Percentiles rank a stretch among this genome's conserved stretches.
Conservation (phyloP, 2,329 filamentous ascomycete species). For the Verticillium longisporum region DNA sequence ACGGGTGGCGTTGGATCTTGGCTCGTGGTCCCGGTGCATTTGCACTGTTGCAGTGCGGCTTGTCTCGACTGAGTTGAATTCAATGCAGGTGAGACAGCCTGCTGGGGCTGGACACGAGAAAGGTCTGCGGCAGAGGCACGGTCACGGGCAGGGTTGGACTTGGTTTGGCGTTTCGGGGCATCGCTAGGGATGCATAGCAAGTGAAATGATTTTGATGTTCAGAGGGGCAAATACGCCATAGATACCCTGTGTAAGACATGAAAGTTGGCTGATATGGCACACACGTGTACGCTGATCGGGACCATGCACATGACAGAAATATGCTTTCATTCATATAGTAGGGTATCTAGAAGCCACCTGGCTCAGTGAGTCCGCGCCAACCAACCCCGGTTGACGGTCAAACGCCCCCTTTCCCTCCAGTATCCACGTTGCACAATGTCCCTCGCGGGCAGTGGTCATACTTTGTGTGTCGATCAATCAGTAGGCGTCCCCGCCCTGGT, state of each 20-base stretch:
- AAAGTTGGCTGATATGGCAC: neutral
- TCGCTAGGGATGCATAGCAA: neutral
- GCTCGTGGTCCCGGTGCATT: neutral
- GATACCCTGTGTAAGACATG: neutral
- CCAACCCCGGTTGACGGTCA: neutral
- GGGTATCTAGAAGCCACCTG: neutral
- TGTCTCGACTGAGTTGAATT: too few relatives aligned
- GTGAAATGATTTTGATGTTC: neutral
- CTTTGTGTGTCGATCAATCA: neutral
- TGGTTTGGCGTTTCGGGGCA: neutral
- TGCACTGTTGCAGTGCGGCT: too few relatives aligned
- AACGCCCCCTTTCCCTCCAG: neutral
- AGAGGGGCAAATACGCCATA: neutral
- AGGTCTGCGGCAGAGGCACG: neutral
- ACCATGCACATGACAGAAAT: neutral
- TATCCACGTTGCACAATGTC: neutral
- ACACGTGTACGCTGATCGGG: neutral
- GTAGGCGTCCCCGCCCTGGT: constrained; percentile 32
- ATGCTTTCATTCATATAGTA: neutral
- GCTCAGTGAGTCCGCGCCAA: neutral
- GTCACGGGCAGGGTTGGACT: neutral
- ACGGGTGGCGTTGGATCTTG: neutral
- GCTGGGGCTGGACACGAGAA: neutral
- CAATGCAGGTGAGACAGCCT: too few relatives aligned
- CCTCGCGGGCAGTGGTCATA: neutral